These are phyloP conservation scores for Vigna hirtella DNA, from an alignment of 306 rosid genomes.

Conservation along the genomic window DNA sequence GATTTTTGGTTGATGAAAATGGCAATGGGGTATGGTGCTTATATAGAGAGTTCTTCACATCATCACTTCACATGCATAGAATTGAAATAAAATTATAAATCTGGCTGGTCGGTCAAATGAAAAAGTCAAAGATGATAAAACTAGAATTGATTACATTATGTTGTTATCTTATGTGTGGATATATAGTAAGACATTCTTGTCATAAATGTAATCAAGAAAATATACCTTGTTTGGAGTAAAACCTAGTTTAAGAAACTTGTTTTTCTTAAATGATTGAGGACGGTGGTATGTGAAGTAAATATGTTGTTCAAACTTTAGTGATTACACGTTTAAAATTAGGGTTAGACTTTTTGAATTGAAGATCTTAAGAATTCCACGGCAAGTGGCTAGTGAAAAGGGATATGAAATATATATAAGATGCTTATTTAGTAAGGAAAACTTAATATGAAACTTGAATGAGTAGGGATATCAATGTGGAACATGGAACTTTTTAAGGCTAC, in stretches of 20 bases:
- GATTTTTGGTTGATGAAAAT: constrained; percentile 30
- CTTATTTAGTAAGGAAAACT: constrained; percentile 21
- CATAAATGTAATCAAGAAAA: constrained; percentile 7
- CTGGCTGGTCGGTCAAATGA: constrained; percentile 36
- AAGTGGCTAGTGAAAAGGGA: not conserved
- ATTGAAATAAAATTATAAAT: too few relatives aligned
- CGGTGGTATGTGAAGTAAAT: constrained; percentile 31
- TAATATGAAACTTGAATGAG: too few relatives aligned
- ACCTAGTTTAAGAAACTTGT: constrained; percentile 17
- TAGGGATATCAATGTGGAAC: too few relatives aligned
- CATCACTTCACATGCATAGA: constrained; percentile 24
- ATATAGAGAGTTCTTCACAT: constrained; percentile 37
- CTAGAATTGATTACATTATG: not conserved
- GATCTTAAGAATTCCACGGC: constrained; percentile 8
- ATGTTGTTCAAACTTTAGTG: not conserved
- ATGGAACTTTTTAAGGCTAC: too few relatives aligned
- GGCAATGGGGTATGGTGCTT: constrained; percentile 23
- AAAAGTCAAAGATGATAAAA: not conserved
- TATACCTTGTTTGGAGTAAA: not conserved
- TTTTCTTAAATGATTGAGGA: constrained; percentile 30
- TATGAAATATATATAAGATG: not conserved
- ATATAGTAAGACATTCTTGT: not conserved
- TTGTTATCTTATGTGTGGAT: not conserved
- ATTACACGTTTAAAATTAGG: constrained; percentile 5
- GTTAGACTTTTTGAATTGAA: not conserved